Base-by-base conservation (phyloP, 768 basidiomycete genomes). In the Gyrodon lividus region DNA sequence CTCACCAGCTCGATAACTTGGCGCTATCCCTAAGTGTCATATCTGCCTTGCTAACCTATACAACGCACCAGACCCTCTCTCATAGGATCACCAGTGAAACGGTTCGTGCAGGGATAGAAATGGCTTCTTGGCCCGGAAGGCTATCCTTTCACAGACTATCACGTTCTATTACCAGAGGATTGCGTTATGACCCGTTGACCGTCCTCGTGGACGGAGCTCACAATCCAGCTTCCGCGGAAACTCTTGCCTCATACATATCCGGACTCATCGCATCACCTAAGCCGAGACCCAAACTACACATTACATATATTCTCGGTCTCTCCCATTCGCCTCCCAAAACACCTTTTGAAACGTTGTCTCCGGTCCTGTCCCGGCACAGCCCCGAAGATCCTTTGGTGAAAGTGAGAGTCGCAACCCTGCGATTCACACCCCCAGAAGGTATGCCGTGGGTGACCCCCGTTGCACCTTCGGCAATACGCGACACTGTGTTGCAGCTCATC, bases 361-460 rank as follows among this genome's bases (percentile, higher is more conserved):
- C 88, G 1, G 73, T 98, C 10, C 66, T 96, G 7, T 69, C 76
- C 2, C 65, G 72, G 2, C 69, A 63, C 12, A 60, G 77, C 34
- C 61, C 65, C 22, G 31, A 56, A 30, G 20, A 48, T 14, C 40
- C 54, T 37, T 59, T 26, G 56, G 60, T 77, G n/a, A 70, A 70
- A 20, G 60, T 75, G 14, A 70, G 66, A 20, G 73, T 87, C 17
- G 86, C 85, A 3, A 71, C 83, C 1, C 62, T 87, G 19, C 66
- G 67, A 14, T 96, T 95, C 66, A 77, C 84, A 2, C 82, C 81
- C 4, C 89, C 93, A 0, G 89, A 86, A 3, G 90, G 86, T 2
- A 98, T 99, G 97, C 92, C 95, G 0, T 99, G 97, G 97, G 85
- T 98, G 22, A 78, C 74, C 33, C 72, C 84, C 4, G 84, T 86